Base-by-base conservation (phyloP, 805 yeast genomes). In the Zygosaccharomyces bisporus region DNA sequence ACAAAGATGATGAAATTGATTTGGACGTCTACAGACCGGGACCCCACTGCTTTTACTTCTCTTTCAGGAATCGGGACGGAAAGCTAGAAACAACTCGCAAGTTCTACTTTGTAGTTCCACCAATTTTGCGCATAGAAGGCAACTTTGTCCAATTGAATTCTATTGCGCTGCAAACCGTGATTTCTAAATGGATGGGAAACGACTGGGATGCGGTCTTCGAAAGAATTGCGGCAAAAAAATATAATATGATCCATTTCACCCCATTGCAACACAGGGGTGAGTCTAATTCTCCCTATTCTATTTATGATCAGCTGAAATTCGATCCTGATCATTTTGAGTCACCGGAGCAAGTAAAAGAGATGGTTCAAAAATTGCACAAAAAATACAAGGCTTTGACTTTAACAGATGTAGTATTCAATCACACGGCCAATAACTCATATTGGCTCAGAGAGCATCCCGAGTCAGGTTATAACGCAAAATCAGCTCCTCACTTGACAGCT, bases 191-290 rank as follows among this genome's bases (percentile, higher is more conserved):
- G 91, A 77, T 90, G 68, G 96, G 97, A 1, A 74, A 78, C 1
- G 64, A 64, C 39, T 91, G 98, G 98, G 77, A 78, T 45, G 61
- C 66, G 1, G 69, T 85, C 45, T 85, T 91, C 46, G 61, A 63
- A 1, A 75, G 76, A 36, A 75, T 91, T 35, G 67, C 81, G 12
- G 61, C 67, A 6, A 93, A 93, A 64, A 90, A 93, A 16, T 91
- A 91, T 70, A 93, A 93, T 64, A 87, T 91, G 96, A 72, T 93
- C 34, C 99, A 91, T 69, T 91, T 91, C 63, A 90, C 97, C 4
- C 99, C 99, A 0, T 71, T 91, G 54, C 96, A 91, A 66, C 69
- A 81, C 51, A 74, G 98, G 44, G 99, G 99, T 25, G 83, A 75
- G 49, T 86, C 96, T 1, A 77, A 90, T 63, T 90, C 97, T 5